Conservation (phyloP, 2,329 filamentous ascomycete species). For the Exophiala sp. region DNA sequence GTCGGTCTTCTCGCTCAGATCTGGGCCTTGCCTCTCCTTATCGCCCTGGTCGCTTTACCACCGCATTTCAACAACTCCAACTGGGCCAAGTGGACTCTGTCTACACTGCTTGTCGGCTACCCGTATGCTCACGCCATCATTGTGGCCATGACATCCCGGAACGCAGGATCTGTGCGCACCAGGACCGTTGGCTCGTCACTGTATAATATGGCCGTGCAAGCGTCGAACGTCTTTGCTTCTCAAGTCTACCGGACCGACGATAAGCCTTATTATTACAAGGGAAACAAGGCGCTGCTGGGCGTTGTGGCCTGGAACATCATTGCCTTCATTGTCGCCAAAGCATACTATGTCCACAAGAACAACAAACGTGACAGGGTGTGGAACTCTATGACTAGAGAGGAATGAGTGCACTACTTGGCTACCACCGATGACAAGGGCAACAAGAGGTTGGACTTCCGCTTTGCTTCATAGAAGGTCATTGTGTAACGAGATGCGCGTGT, state of each 20-base stretch:
- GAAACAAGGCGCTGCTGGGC: slow-evolving; percentile 50
- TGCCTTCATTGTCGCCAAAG: slow-evolving; percentile 32
- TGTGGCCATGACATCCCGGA: slow-evolving; percentile 60
- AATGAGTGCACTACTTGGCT: slow-evolving; percentile 45
- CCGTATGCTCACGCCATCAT: slow-evolving; percentile 59
- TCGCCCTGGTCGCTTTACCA: slow-evolving; percentile 53
- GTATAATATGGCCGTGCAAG: slow-evolving; percentile 47
- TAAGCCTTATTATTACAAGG: slow-evolving; percentile 50
- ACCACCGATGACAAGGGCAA: slow-evolving; percentile 45
- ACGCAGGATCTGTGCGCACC: slow-evolving; percentile 60
- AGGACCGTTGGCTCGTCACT: slow-evolving; percentile 58
- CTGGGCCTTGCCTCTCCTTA: slow-evolving; percentile 59
- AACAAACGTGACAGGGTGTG: slow-evolving; percentile 32
- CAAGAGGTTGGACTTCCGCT: slow-evolving; percentile 39
- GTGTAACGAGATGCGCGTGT: too few relatives aligned
- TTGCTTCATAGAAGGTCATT: slow-evolving; percentile 21
- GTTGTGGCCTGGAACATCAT: slow-evolving; percentile 49
- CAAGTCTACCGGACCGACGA: slow-evolving; percentile 58
- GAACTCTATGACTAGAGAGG: slow-evolving; percentile 44
- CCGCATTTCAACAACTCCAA: slow-evolving; percentile 45
- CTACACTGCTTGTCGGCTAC: slow-evolving; percentile 51
- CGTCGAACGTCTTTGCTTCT: slow-evolving; percentile 37
- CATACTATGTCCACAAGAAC: slow-evolving; percentile 35
- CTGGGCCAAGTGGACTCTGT: slow-evolving; percentile 53
- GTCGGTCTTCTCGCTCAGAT: slow-evolving; percentile 51